A percentile compares a stretch with the other conserved stretches of the same genome.
Conservation (phyloP, 164 flowering plant species). For the Stephania japonica region DNA sequence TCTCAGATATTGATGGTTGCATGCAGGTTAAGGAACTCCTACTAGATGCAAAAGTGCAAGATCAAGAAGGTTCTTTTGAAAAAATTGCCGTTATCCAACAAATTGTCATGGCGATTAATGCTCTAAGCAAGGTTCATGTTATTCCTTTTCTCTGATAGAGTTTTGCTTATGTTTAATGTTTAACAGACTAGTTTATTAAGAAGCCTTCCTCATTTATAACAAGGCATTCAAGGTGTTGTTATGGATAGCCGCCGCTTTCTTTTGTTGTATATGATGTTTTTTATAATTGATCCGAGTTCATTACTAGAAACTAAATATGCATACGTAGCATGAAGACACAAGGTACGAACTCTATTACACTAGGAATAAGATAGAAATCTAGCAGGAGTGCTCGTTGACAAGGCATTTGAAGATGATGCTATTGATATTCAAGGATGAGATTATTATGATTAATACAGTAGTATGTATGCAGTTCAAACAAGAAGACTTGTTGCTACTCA, state of each 20-base stretch:
- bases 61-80: slow-evolving; percentile 45
- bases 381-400: background rate
- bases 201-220: background rate
- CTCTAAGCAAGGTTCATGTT: slow-evolving; percentile 84
- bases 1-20: slow-evolving; percentile 10
- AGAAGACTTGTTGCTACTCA: too few species aligned
- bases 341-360: background rate
- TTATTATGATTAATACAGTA: background rate
- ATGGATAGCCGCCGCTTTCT: background rate
- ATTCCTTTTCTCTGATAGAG: background rate
- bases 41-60: slow-evolving; percentile 38
- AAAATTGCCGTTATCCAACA: slow-evolving; percentile 66
- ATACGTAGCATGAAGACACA: background rate
- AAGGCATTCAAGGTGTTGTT: background rate
- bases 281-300: background rate
- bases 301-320: background rate
- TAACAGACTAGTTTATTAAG: background rate
- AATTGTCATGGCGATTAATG: slow-evolving; percentile 80
- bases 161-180: background rate
- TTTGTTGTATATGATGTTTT: too few species aligned
- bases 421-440: too few species aligned
- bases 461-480: background rate
- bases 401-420: too few species aligned
- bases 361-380: background rate
- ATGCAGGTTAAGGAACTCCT: slow-evolving; percentile 72